Percentiles rank a stretch among this genome's conserved stretches.
These are phyloP conservation scores for Hericium rajendrae DNA, from an alignment of 768 basidiomycete species.

Conservation along the genomic window DNA sequence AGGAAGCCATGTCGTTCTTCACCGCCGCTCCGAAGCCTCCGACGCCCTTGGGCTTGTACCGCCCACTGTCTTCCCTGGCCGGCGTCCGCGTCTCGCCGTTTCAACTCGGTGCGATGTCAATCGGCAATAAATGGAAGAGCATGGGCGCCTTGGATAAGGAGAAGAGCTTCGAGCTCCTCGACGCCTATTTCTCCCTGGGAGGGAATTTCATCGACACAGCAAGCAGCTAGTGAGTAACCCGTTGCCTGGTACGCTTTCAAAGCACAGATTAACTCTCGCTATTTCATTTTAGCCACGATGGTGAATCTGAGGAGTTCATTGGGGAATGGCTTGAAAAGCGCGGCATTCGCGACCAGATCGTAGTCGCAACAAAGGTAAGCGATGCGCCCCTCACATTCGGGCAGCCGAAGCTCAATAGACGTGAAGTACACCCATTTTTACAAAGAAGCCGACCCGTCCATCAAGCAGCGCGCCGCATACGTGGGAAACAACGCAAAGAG, in stretches of 20 bases:
- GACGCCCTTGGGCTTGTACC: slow-evolving; percentile 21
- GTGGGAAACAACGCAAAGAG: slow-evolving; percentile 31
- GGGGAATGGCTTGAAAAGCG: slow-evolving; percentile 33
- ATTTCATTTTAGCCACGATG: slow-evolving; percentile 13
- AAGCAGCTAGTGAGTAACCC: slow-evolving; percentile 22
- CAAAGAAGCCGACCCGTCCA: slow-evolving; percentile 9
- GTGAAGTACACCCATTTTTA: slow-evolving; percentile 20
- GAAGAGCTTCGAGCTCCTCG: slow-evolving; percentile 28
- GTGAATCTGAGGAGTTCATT: slow-evolving; percentile 25
- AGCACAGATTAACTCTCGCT: not conserved
- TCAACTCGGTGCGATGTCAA: slow-evolving; percentile 28
- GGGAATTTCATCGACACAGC: slow-evolving; percentile 28
- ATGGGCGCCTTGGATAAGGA: slow-evolving; percentile 28
- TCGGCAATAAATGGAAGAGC: slow-evolving; percentile 29
- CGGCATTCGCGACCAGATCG: slow-evolving; percentile 28
- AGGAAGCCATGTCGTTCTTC: not conserved
- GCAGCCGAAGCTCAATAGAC: not conserved
- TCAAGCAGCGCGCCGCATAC: slow-evolving; percentile 29
- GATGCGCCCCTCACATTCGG: not conserved
- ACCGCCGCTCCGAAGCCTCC: slow-evolving; percentile 10
- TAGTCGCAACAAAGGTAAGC: slow-evolving; percentile 20
- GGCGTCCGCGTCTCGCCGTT: slow-evolving; percentile 30
- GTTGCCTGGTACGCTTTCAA: not conserved
- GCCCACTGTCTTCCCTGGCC: slow-evolving; percentile 25
- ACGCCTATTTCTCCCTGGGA: slow-evolving; percentile 26